Evolutionary conservation across 371 early-diverging fungal species (phyloP), one percentile per base, ranked within the genome.

Genomic region (Rhizomucor pusillus): DNA sequence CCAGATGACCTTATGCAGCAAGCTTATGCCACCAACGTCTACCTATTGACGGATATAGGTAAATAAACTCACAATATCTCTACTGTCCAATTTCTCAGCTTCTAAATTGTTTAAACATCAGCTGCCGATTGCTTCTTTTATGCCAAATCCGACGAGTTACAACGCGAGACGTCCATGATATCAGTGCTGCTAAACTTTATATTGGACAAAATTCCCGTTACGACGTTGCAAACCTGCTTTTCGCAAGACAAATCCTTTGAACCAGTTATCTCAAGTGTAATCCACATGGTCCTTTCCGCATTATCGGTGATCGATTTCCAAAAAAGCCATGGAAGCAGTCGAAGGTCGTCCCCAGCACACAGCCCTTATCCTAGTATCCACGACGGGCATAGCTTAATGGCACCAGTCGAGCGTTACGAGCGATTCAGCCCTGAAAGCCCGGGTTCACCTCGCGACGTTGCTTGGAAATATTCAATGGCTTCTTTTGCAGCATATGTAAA

Each of bases 31-130:
- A 56, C 53, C 33, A 57, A 65, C 1, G 25, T 71, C 3, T 71
- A 62, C 47, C 54, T 65, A 16, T 43, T 75, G n/a, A 39, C 70
- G 1, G 66, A 75, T 43, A 49, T 63, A 19, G 61, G 68, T 59
- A 62, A 47, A 47, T 59, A 29, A 16, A 3, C 33, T 16, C 19
- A 19, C 33, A 20, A 50, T 25, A 43, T 29, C 18, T 14, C 12
- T 3, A 6, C n/a, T 4, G 1, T 10, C 1, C 13, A 45, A 29
- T 14, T 5, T 24, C 20, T 60, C 19, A 33, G 22, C 6, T 14
- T 29, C 5, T 29, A 29, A 29, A 29, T 29, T 29, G 29, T 18
- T 14, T 46, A 11, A 43, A n/a, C 33, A 46, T 35, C 58, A 52
- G 72, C 70, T 1, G 54, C 62, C 9, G 72, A 71, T 23, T 53